Evolutionary conservation across 2,329 filamentous ascomycete genomes (phyloP).

Genomic region (Paecilomyces sp.): DNA sequence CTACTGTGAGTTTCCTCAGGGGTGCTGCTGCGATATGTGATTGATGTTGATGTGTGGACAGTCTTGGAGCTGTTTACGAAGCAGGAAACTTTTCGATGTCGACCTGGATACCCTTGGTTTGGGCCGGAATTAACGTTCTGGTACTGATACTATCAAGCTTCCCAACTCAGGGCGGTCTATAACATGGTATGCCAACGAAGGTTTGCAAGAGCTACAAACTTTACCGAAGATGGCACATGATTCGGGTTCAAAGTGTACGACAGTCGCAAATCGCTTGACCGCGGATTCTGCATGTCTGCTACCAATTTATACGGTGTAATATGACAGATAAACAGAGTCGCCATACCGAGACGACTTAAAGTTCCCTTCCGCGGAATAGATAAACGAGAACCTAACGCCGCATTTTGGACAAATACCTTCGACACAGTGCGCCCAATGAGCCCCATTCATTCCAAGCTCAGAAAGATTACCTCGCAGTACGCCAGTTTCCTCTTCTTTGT

Average conservation of each 20-base stretch:
- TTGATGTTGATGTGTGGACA: constrained; percentile 24
- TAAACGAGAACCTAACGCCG: constrained; percentile 1
- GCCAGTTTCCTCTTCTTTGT: constrained; percentile 54
- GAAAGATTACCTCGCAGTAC: constrained; percentile 27
- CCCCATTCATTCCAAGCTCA: neutral
- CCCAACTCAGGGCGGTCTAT: constrained; percentile 84
- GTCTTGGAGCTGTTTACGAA: constrained; percentile 71
- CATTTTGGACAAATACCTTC: neutral
- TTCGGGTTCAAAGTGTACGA: neutral
- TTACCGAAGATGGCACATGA: too few relatives aligned
- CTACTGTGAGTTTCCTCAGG: constrained; percentile 55
- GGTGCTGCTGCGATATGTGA: neutral
- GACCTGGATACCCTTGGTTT: constrained; percentile 87
- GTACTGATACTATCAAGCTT: constrained; percentile 82
- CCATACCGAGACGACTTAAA: neutral
- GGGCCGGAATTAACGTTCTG: constrained; percentile 77
- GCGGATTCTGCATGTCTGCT: neutral
- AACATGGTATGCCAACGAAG: constrained; percentile 18
- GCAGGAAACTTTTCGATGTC: constrained; percentile 84
- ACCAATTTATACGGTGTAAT: neutral
- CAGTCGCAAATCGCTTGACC: neutral
- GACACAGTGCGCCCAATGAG: neutral
- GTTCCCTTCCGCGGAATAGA: constrained; percentile 1
- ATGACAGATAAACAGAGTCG: neutral
- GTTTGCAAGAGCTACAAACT: neutral